Percentiles rank a stretch among this genome's conserved stretches.
These are phyloP conservation scores for Auricularia sp. DNA, from an alignment of 768 basidiomycete species.

Conservation along the genomic window DNA sequence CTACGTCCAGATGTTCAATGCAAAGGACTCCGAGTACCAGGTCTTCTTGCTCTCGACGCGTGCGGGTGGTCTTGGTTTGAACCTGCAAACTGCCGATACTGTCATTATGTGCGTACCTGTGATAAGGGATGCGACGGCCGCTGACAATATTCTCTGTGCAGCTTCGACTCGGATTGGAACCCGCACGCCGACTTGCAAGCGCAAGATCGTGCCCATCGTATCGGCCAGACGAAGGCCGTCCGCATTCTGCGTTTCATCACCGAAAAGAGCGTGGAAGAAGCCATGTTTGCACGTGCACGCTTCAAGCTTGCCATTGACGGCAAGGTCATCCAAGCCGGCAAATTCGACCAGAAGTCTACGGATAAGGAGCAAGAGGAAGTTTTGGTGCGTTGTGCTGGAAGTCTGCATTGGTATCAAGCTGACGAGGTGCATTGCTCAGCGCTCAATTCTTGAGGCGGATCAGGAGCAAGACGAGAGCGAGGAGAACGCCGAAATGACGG, in stretches of 20 bases:
- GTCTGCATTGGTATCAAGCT: not conserved
- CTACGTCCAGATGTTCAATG: conserved; percentile 81
- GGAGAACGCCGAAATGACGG: conserved; percentile 86
- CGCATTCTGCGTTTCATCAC: conserved; percentile 95
- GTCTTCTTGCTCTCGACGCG: conserved; percentile 92
- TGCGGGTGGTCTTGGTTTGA: conserved; percentile 88
- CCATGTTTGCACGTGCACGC: conserved; percentile 89
- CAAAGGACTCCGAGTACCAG: conserved; percentile 75
- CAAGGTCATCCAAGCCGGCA: conserved; percentile 98
- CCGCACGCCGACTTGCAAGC: conserved; percentile 98
- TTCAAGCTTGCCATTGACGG: conserved; percentile 98
- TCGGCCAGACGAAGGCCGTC: conserved; percentile 97
- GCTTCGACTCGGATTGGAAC: conserved; percentile 87
- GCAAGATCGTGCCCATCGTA: conserved; percentile 99
- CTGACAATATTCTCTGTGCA: conserved; percentile 20
- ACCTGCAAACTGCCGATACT: conserved; percentile 92
- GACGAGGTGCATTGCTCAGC: conserved; percentile 34
- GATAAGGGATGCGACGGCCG: not conserved
- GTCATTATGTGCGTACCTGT: conserved; percentile 71
- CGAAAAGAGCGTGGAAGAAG: conserved; percentile 96
- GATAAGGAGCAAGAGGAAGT: conserved; percentile 97
- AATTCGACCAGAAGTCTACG: conserved; percentile 97
- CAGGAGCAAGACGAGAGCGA: conserved; percentile 78
- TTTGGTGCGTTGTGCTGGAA: conserved; percentile 44
- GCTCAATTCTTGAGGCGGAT: conserved; percentile 81